Evolutionary conservation across 1,284 basidiomycete genomes (phyloP), one percentile per base, ranked within the genome.

Genomic region (Caloboletus firmus): DNA sequence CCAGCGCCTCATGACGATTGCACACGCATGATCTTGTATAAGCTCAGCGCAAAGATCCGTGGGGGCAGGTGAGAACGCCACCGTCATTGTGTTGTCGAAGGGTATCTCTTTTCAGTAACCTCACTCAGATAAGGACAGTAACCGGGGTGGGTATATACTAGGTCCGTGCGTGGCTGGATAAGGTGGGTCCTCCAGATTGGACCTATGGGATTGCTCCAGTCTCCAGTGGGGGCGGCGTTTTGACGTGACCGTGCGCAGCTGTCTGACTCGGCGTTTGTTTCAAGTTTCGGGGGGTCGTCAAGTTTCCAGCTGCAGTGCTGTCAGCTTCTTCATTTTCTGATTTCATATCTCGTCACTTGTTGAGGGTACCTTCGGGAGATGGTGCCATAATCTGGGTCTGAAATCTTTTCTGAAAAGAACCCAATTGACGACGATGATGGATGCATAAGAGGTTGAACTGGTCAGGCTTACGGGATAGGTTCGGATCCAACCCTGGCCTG

Each of bases 101-200:
- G 12, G 3, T 15, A 39, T 13, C 26, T 20, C 7, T 20, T 32
- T 20, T 43, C 26, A 20, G 43, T 15, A 18, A 13, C 36, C 34
- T 32, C n/a, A n/a, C n/a, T n/a, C n/a, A 26, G 18, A 37, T 37
- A 39, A 9, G 13, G 18, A 47, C 18, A 7, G 20, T 3, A 11
- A 5, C 6, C 28, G 28, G 41, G 41, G 18, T 7, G 12, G 1
- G 15, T 37, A 18, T 5, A 17, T 10, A 55, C 32, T 44, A 18
- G 32, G 9, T 30, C 43, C 57, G 51, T 45, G 30, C 10, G 28
- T 56, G 13, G 56, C 51, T 45, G 42, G 26, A 28, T 20, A 22
- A 31, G 31, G 30, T 37, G 24, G 24, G 20, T 3, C 5, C 40
- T 15, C 31, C 15, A 2, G 11, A 39, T 7, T 15, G 36, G 34